These are phyloP conservation scores for Kockovaella imperatae DNA, from an alignment of 768 basidiomycete species.

Conservation along the genomic window DNA sequence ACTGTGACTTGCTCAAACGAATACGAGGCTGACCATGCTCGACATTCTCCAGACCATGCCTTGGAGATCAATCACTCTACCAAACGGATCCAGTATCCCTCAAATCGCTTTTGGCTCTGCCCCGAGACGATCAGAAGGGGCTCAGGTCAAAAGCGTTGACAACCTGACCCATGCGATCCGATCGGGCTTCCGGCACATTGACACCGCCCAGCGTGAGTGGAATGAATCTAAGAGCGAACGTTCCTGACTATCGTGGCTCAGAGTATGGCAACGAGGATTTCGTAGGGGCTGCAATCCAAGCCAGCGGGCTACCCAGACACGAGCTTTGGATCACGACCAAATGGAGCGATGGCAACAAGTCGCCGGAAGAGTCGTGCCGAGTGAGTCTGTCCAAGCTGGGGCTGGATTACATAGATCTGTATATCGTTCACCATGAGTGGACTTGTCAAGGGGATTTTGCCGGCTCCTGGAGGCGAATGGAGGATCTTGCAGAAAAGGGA, in stretches of 20 bases:
- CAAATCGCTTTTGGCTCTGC: constrained; percentile 25
- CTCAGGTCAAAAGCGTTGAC: constrained; percentile 18
- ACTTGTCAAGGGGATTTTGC: constrained; percentile 16
- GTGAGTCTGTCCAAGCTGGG: constrained; percentile 20
- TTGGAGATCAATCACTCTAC: constrained; percentile 10
- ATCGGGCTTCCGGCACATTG: constrained; percentile 9
- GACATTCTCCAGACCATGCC: constrained; percentile 5
- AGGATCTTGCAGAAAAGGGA: constrained; percentile 17
- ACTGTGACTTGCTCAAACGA: too few relatives aligned
- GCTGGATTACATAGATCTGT: constrained; percentile 24
- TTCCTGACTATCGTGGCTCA: background rate
- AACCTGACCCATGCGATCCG: constrained; percentile 21
- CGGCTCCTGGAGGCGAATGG: constrained; percentile 25
- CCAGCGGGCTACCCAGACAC: constrained; percentile 14
- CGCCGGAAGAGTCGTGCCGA: constrained; percentile 5
- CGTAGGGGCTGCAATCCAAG: constrained; percentile 27
- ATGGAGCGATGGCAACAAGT: constrained; percentile 10
- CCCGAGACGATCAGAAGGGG: constrained; percentile 7
- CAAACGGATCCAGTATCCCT: constrained; percentile 26
- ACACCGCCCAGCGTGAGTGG: too few relatives aligned
- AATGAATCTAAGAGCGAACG: background rate
- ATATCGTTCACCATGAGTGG: constrained; percentile 21
- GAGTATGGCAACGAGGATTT: constrained; percentile 31
- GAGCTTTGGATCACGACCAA: constrained; percentile 36
- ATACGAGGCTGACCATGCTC: too few relatives aligned